These are phyloP conservation scores for Jamesozyma lodderae DNA, from an alignment of 805 yeast species.

Conservation along the genomic window DNA sequence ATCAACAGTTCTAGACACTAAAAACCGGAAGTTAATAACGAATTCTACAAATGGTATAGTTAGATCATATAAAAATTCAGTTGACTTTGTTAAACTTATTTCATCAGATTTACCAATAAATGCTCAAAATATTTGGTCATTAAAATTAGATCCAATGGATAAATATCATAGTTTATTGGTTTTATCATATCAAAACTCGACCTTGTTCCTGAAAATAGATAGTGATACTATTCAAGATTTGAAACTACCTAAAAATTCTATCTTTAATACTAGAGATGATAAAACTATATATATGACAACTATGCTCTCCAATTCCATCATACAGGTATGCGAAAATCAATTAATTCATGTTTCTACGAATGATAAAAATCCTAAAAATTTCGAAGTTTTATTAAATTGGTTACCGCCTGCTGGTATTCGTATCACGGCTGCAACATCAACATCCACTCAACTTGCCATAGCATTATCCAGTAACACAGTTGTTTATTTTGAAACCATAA, in stretches of 20 bases:
- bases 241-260: constrained; percentile 57
- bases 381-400: constrained; percentile 53
- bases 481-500: constrained; percentile 64
- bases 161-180: constrained; percentile 19
- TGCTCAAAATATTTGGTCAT: constrained; percentile 57
- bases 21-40: constrained; percentile 21
- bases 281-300: constrained; percentile 63
- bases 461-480: constrained; percentile 67
- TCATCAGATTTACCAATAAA: constrained; percentile 65
- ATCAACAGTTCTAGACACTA: constrained; percentile 30
- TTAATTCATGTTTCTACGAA: constrained; percentile 42
- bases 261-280: constrained; percentile 47
- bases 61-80: constrained; percentile 44
- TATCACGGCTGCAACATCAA: constrained; percentile 51
- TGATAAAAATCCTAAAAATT: constrained; percentile 13
- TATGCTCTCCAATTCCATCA: constrained; percentile 51
- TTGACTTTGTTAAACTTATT: constrained; percentile 53
- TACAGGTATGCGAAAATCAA: constrained; percentile 68
- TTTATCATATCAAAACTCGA: constrained; percentile 16
- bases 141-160: constrained; percentile 34
- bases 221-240: constrained; percentile 60
- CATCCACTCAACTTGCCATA: constrained; percentile 58
- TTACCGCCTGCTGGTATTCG: constrained; percentile 68
- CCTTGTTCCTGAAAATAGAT: constrained; percentile 19
- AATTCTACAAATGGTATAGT: constrained; percentile 31